These are phyloP conservation scores for Tephrocybe rancida DNA, from an alignment of 768 basidiomycete species.

Conservation along the genomic window DNA sequence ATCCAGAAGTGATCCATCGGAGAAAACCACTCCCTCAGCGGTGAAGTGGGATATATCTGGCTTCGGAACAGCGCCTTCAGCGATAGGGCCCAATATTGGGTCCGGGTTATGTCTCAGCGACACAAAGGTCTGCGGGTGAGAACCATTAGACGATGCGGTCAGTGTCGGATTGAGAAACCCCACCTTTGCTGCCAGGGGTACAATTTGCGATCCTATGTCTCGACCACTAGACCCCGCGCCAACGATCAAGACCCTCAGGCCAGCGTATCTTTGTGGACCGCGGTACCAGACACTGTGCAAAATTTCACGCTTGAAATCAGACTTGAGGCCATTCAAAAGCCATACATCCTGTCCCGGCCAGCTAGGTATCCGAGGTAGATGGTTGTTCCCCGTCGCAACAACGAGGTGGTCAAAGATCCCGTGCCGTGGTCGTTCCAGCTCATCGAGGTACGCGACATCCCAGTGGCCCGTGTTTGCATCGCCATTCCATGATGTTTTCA, in stretches of 20 bases:
- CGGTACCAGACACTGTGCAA: constrained; percentile 59
- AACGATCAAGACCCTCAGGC: constrained; percentile 47
- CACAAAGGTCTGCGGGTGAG: constrained; percentile 23
- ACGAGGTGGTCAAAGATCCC: constrained; percentile 54
- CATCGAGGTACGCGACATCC: constrained; percentile 39
- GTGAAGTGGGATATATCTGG: constrained; percentile 55
- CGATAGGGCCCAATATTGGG: constrained; percentile 11
- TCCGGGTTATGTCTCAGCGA: constrained; percentile 33
- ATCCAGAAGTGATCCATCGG: constrained; percentile 43
- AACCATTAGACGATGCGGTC: not conserved
- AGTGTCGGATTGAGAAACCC: not conserved
- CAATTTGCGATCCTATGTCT: constrained; percentile 48
- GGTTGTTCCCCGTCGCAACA: constrained; percentile 58
- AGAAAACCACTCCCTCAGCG: constrained; percentile 42
- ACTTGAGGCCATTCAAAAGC: constrained; percentile 30
- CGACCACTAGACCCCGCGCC: constrained; percentile 49
- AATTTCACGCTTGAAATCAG: constrained; percentile 35
- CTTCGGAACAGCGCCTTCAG: constrained; percentile 31
- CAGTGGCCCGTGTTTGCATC: constrained; percentile 30
- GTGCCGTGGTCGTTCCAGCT: constrained; percentile 20
- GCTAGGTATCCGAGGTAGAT: constrained; percentile 45
- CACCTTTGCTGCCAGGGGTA: constrained; percentile 42
- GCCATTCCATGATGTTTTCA: constrained; percentile 46
- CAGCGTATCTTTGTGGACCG: constrained; percentile 41
- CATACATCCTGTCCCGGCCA: constrained; percentile 54